Evolutionary conservation across 2,329 filamentous ascomycete genomes (phyloP), one percentile per base, ranked within the genome.

Genomic region (Botrytis deweyae): DNA sequence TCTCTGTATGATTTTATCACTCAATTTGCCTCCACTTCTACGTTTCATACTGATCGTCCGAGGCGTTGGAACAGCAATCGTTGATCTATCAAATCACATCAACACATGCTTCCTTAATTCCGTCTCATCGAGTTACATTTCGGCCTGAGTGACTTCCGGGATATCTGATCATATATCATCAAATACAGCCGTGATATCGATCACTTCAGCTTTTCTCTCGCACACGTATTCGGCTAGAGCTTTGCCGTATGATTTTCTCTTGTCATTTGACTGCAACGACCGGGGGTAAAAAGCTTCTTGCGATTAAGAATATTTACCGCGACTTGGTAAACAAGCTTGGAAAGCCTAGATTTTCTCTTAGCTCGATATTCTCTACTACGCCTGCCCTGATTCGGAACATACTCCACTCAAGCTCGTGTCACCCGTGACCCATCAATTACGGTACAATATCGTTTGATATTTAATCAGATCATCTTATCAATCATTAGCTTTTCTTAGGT

Each of bases 401-500:
- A 38, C 20, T 49, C 64, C 44, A 16, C 29, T 38, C 22, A 16
- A 25, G 22, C 64, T 52, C 44, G 44, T n/a, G 20, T 55, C 12
- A 36, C n/a, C 29, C 7, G 20, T 55, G 7, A 36, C n/a, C 29
- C 7, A 25, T 58, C 18, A 61, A 29, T 42, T 29, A 22, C 29
- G 29, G 29, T 29, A 29, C 36, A 42, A 44, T 40, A 29, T 18
- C 65, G 46, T n/a, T 63, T 40, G 25, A 64, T 52, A 59, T 40
- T 42, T 70, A 52, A 73, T 73, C 72, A 73, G 65, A 73, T 73
- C 55, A 73, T 73, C 72, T 73, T 40, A 73, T 70, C 33, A 63
- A 44, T 36, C 16, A 16, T n/a, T 62, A 87, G 86, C 84, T 82
- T 38, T 55, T n/a, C 1, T 55, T 33, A 76, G 49, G 10, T 83